These are phyloP conservation scores for Boechera divaricarpa DNA, from an alignment of 345 rosid genomes.

Conservation along the genomic window DNA sequence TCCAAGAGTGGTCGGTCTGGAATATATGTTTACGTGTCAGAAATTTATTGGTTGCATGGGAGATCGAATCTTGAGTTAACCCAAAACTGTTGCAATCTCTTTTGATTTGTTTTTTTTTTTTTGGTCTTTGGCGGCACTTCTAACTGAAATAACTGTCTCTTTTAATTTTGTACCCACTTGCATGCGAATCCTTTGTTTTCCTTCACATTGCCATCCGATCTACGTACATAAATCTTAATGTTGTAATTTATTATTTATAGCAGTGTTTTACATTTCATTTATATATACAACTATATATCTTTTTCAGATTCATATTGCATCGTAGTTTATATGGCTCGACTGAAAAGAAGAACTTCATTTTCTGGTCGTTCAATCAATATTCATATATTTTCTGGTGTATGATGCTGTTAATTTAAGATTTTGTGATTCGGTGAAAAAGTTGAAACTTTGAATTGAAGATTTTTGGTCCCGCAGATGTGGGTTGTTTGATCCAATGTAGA, in stretches of 20 bases:
- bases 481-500: not conserved
- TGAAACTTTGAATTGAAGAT: not conserved
- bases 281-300: not conserved
- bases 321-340: not conserved
- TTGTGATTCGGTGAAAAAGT: not conserved
- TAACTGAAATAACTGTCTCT: constrained; percentile 49
- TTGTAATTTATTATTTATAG: not conserved
- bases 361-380: not conserved
- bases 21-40: constrained; percentile 36
- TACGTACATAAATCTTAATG: constrained; percentile 13
- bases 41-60: constrained; percentile 32
- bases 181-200: constrained; percentile 10
- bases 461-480: no score
- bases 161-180: constrained; percentile 37
- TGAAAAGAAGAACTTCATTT: not conserved
- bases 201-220: constrained; percentile 8
- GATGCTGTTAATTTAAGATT: not conserved
- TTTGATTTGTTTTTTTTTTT: not conserved
- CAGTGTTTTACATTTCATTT: not conserved
- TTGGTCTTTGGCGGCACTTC: constrained; percentile 40
- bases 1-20: constrained; percentile 43
- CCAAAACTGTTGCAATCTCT: constrained; percentile 46
- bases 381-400: not conserved
- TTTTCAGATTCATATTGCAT: not conserved
- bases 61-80: constrained; percentile 43